Percentiles rank a stretch among this genome's conserved stretches.
These are phyloP conservation scores for Cladosporium sp. DNA, from an alignment of 2,329 filamentous ascomycete species.

Conservation along the genomic window DNA sequence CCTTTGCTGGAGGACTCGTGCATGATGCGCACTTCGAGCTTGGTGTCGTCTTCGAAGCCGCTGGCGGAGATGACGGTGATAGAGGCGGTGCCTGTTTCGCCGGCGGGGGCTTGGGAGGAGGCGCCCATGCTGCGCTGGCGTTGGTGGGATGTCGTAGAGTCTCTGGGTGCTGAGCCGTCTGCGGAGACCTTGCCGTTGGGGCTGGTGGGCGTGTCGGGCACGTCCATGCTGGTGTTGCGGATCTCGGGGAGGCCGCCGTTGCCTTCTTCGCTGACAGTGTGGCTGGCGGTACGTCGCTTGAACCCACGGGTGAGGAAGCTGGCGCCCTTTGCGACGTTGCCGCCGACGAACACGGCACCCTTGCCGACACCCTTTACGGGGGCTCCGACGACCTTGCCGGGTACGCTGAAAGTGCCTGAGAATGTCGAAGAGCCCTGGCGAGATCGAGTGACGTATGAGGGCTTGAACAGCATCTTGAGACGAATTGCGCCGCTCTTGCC, in stretches of 20 bases:
- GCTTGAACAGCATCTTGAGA: constrained; percentile 84
- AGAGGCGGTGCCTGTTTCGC: constrained; percentile 68
- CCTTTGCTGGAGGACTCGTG: constrained; percentile 49
- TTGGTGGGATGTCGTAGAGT: constrained; percentile 32
- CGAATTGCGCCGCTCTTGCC: constrained; percentile 84
- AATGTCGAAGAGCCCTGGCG: constrained; percentile 91
- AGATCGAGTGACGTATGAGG: constrained; percentile 80
- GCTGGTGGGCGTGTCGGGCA: constrained; percentile 18
- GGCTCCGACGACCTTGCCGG: constrained; percentile 85
- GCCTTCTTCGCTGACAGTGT: constrained; percentile 30
- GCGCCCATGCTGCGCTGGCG: constrained; percentile 43
- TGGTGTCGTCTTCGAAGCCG: constrained; percentile 57
- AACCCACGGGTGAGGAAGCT: constrained; percentile 86
- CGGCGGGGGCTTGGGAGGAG: constrained; percentile 23
- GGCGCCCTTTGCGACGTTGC: constrained; percentile 81
- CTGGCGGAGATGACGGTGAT: constrained; percentile 76
- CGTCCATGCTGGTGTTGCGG: constrained; percentile 27
- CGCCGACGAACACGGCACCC: constrained; percentile 65
- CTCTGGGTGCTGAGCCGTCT: constrained; percentile 18
- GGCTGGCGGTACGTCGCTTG: constrained; percentile 62
- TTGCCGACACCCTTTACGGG: constrained; percentile 90
- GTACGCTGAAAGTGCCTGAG: constrained; percentile 78
- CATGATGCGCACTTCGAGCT: constrained; percentile 31
- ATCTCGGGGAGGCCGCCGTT: constrained; percentile 21
- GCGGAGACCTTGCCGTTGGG: constrained; percentile 20